Evolutionary conservation across 202 grass and related monocot genomes (phyloP).

Genomic region (Dendrocalamus latiflorus): DNA sequence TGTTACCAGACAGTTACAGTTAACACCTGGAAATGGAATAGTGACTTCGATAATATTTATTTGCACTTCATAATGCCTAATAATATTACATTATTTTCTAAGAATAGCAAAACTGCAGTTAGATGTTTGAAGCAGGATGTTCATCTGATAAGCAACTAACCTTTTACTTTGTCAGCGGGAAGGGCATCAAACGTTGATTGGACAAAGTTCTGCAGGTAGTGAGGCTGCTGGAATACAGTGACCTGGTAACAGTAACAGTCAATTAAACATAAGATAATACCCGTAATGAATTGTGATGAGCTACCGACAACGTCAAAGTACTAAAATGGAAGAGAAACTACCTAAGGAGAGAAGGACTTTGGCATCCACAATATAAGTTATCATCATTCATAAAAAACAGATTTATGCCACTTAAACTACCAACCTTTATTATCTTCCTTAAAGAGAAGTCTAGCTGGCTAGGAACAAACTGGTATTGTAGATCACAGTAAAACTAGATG

Average conservation of each 20-base stretch:
- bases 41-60: not conserved
- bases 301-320: not conserved
- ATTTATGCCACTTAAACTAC: not conserved
- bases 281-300: not conserved
- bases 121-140: constrained; percentile 8
- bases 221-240: constrained; percentile 84
- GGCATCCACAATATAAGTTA: not conserved
- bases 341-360: not conserved
- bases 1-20: not conserved
- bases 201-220: constrained; percentile 97
- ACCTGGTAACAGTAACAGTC: constrained; percentile 56
- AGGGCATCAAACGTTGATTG: constrained; percentile 93
- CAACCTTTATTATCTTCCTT: not conserved
- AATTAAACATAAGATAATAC: constrained; percentile 12
- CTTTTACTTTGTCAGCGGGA: constrained; percentile 71
- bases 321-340: not conserved
- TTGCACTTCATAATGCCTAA: not conserved
- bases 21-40: not conserved
- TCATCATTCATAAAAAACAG: not conserved
- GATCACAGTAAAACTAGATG: not conserved
- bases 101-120: not conserved
- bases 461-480: not conserved
- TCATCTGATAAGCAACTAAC: constrained; percentile 41
- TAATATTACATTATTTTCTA: not conserved
- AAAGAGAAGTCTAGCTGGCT: not conserved